A percentile compares a stretch with the other conserved stretches of the same genome.
These are phyloP conservation scores for Achaetomium macrosporum DNA, from an alignment of 2,329 filamentous ascomycete genomes.

Conservation along the genomic window DNA sequence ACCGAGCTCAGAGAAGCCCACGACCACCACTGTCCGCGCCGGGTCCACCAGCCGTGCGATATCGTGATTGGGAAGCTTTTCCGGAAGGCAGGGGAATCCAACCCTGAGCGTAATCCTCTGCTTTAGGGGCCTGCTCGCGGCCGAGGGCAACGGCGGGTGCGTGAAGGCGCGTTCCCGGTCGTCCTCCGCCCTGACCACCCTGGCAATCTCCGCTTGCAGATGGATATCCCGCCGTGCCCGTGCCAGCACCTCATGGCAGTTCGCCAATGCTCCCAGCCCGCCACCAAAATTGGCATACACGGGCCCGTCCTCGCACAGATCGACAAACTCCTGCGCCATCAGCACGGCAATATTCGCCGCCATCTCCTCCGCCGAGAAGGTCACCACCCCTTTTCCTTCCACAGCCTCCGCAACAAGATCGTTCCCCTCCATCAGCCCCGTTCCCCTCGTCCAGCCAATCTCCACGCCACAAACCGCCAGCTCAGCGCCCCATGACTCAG, in stretches of 20 bases:
- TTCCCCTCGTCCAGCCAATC: constrained; percentile 42
- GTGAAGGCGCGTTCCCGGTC: constrained; percentile 12
- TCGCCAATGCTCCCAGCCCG: too few species aligned
- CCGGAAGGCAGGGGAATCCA: constrained; percentile 26
- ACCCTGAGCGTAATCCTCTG: neutral
- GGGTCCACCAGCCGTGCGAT: constrained; percentile 36
- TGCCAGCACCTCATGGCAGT: constrained; percentile 17
- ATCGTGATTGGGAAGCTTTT: constrained; percentile 11
- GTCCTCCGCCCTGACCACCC: constrained; percentile 19
- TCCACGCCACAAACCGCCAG: constrained; percentile 36
- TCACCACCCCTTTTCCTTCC: constrained; percentile 32
- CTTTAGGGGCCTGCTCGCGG: too few species aligned
- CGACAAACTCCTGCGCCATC: constrained; percentile 26
- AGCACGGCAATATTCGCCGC: constrained; percentile 35
- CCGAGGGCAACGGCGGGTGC: neutral
- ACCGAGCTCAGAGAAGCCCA: constrained; percentile 36
- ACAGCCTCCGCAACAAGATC: constrained; percentile 35
- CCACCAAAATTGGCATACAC: constrained; percentile 36
- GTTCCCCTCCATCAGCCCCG: constrained; percentile 38
- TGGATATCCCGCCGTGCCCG: neutral
- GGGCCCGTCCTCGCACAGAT: constrained; percentile 30
- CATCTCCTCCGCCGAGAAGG: constrained; percentile 38
- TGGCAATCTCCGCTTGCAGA: constrained; percentile 19
- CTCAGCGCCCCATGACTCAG: constrained; percentile 35
- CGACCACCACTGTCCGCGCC: constrained; percentile 33